Conservation (phyloP, 352 stramenopile genomes). For the Globisporangium iwayamae region DNA sequence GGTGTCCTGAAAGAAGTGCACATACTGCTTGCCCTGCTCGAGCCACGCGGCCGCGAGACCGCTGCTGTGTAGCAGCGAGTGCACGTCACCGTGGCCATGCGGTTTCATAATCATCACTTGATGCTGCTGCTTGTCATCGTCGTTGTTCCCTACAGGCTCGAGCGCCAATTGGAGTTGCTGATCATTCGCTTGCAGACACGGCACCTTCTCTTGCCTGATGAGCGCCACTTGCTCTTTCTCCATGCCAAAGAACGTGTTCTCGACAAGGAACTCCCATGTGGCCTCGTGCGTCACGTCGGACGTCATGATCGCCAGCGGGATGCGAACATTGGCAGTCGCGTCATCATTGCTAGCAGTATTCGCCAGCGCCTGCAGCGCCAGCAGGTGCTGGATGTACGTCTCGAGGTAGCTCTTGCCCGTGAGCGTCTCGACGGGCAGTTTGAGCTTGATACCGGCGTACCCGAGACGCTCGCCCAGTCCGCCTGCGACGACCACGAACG, state of each 20-base stretch:
- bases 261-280: constrained; percentile 87
- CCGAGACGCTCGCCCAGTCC: constrained; percentile 96
- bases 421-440: constrained; percentile 91
- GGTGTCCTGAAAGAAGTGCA: constrained; percentile 97
- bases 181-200: constrained; percentile 65
- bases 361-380: constrained; percentile 79
- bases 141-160: constrained; percentile 36
- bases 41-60: constrained; percentile 72
- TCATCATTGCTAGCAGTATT: constrained; percentile 4
- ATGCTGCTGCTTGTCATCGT: not conserved
- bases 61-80: constrained; percentile 88
- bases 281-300: constrained; percentile 93
- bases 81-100: constrained; percentile 98
- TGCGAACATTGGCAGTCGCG: constrained; percentile 20
- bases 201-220: constrained; percentile 98
- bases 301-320: constrained; percentile 98
- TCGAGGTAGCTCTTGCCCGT: constrained; percentile 91
- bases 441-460: constrained; percentile 96
- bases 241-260: constrained; percentile 95
- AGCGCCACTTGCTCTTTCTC: constrained; percentile 89
- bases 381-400: constrained; percentile 93
- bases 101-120: constrained; percentile 90
- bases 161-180: constrained; percentile 80
- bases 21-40: constrained; percentile 79
- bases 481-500: constrained; percentile 97